Conservation (phyloP, 441 rosid species). For the Euphorbia schlechtendalii region DNA sequence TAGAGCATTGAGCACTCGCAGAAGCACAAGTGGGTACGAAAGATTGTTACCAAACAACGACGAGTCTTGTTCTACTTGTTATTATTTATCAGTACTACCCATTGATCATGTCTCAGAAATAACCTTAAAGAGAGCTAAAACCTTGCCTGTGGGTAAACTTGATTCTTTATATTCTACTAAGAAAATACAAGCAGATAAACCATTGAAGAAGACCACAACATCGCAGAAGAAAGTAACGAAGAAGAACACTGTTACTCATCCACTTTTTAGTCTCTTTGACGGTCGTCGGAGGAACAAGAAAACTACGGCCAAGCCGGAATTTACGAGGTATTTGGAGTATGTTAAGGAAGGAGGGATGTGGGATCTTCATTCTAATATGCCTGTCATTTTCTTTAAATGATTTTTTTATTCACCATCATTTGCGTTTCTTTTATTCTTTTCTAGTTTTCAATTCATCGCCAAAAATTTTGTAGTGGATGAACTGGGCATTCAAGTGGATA, state of each 20-base stretch:
- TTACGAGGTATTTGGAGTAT: conserved; percentile 61
- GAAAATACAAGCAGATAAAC: conserved; percentile 13
- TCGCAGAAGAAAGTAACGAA: too few species aligned
- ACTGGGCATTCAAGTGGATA: too few species aligned
- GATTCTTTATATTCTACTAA: conserved; percentile 19
- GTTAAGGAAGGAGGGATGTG: conserved; percentile 68
- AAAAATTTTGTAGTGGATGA: too few species aligned
- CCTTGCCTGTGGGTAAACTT: conserved; percentile 32
- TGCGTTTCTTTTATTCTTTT: too few species aligned
- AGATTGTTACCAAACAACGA: conserved; percentile 20
- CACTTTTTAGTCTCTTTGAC: conserved; percentile 50
- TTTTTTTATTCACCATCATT: too few species aligned
- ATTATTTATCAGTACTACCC: conserved; percentile 3
- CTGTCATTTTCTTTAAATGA: conserved; percentile 37
- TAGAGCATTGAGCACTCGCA: conserved; percentile 59
- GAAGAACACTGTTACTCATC: conserved; percentile 25
- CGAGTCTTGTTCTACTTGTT: too few species aligned
- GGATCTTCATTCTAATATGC: conserved; percentile 39
- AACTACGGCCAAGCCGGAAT: conserved; percentile 58
- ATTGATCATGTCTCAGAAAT: conserved; percentile 19
- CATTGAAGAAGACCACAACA: neutral
- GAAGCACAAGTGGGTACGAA: conserved; percentile 43
- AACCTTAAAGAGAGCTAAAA: conserved; percentile 36
- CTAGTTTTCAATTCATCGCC: too few species aligned
- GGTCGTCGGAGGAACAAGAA: conserved; percentile 54